Percentiles rank a stretch among this genome's conserved stretches.
Conservation (phyloP, 371 early-diverging fungal genomes). For the Mortierella sp. region DNA sequence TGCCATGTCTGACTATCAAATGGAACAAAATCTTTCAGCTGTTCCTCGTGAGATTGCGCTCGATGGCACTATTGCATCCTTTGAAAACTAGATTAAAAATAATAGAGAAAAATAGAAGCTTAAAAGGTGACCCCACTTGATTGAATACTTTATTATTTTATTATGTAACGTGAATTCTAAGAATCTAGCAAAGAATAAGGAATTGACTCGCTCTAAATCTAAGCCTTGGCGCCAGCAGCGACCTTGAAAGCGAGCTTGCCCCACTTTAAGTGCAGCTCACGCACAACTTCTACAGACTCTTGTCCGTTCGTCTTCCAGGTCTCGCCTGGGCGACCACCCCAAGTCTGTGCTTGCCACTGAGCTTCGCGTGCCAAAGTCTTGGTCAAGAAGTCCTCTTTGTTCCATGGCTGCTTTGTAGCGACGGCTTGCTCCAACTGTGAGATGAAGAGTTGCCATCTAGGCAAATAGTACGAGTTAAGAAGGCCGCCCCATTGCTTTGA, state of each 20-base stretch:
- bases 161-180: background rate
- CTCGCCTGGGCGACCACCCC: constrained; percentile 38
- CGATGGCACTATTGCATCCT: constrained; percentile 46
- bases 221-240: constrained; percentile 36
- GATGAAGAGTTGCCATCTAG: constrained; percentile 50
- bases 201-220: background rate
- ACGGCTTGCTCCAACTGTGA: constrained; percentile 37
- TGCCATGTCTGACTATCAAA: constrained; percentile 23
- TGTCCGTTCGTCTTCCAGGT: constrained; percentile 37
- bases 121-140: too few species aligned
- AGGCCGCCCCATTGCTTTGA: constrained; percentile 57
- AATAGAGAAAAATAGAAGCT: too few species aligned
- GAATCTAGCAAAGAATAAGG: background rate
- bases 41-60: constrained; percentile 30
- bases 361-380: constrained; percentile 24
- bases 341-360: constrained; percentile 36
- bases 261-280: constrained; percentile 29
- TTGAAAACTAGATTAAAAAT: constrained; percentile 34
- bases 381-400: constrained; percentile 2
- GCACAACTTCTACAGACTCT: constrained; percentile 39
- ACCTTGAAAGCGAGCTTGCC: constrained; percentile 20
- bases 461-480: constrained; percentile 38
- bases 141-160: too few species aligned
- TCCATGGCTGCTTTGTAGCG: constrained; percentile 4
- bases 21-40: constrained; percentile 16